A percentile compares a stretch with the other conserved stretches of the same genome.
Conservation (phyloP, 2,329 filamentous ascomycete genomes). For the Fusarium goolgardi region DNA sequence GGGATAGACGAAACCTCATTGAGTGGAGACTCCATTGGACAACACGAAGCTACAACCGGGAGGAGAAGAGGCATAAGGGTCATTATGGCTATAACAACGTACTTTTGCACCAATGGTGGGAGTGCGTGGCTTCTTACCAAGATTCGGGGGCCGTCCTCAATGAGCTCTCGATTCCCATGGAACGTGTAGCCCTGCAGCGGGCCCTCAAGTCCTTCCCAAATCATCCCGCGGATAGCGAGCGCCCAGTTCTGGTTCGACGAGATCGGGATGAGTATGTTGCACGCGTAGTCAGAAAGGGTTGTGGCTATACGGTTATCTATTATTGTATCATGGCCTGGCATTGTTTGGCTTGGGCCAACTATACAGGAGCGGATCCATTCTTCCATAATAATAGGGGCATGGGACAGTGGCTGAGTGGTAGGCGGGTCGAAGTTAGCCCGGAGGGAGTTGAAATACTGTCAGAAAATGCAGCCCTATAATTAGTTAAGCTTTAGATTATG, state of each 20-base stretch:
- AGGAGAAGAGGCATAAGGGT: neutral
- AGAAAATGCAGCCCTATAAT: no score
- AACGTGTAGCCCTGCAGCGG: neutral
- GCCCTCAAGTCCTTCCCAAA: neutral
- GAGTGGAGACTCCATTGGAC: constrained; percentile 6
- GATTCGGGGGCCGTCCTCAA: neutral
- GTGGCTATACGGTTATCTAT: neutral
- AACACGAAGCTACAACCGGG: neutral
- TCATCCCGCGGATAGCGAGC: neutral
- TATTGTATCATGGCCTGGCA: neutral
- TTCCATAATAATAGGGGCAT: neutral
- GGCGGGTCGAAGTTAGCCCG: no score
- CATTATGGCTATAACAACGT: neutral
- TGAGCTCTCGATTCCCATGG: neutral
- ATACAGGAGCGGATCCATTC: neutral
- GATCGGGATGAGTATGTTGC: neutral
- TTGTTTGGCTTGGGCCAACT: neutral
- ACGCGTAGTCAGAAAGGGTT: neutral
- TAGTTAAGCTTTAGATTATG: no score
- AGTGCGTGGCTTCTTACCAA: neutral
- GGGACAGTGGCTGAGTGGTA: no score
- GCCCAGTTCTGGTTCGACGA: neutral
- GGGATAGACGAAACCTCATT: neutral
- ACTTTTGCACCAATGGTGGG: neutral
- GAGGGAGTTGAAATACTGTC: no score